Evolutionary conservation across 768 basidiomycete genomes (phyloP).

Genomic region (Rubroboletus pulcherrimus): DNA sequence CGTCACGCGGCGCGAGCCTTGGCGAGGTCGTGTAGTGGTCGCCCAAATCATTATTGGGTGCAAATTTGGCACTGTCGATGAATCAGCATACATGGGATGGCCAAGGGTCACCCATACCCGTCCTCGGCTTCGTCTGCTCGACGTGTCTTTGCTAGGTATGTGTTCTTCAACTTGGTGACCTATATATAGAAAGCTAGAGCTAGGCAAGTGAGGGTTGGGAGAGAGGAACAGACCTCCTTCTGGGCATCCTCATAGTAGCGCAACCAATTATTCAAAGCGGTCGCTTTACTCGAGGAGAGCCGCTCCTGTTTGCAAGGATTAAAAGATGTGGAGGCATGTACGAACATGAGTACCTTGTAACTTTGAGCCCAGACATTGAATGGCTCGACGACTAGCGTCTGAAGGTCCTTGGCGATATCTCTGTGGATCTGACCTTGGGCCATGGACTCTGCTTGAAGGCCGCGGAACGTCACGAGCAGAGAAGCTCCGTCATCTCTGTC

Average conservation of each 20-base stretch:
- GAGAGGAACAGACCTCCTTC: constrained; percentile 46
- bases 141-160: constrained; percentile 74
- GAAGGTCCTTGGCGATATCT: constrained; percentile 69
- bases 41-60: constrained; percentile 57
- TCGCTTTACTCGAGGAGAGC: constrained; percentile 52
- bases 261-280: constrained; percentile 64
- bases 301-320: constrained; percentile 46
- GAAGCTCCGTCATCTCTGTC: constrained; percentile 82
- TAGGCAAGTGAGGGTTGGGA: neutral
- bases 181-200: constrained; percentile 21
- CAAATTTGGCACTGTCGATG: constrained; percentile 73
- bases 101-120: constrained; percentile 56
- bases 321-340: constrained; percentile 8
- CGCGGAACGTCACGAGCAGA: constrained; percentile 72
- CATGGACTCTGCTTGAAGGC: constrained; percentile 69
- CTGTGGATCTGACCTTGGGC: constrained; percentile 74
- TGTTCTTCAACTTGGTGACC: constrained; percentile 65
- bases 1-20: constrained; percentile 53
- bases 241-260: constrained; percentile 67
- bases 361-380: constrained; percentile 76
- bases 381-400: constrained; percentile 70
- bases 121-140: constrained; percentile 91
- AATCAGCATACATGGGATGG: constrained; percentile 2
- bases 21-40: constrained; percentile 87
- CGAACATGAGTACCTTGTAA: constrained; percentile 51